Evolutionary conservation across 805 yeast genomes (phyloP).

Genomic region (Pichia heedii): DNA sequence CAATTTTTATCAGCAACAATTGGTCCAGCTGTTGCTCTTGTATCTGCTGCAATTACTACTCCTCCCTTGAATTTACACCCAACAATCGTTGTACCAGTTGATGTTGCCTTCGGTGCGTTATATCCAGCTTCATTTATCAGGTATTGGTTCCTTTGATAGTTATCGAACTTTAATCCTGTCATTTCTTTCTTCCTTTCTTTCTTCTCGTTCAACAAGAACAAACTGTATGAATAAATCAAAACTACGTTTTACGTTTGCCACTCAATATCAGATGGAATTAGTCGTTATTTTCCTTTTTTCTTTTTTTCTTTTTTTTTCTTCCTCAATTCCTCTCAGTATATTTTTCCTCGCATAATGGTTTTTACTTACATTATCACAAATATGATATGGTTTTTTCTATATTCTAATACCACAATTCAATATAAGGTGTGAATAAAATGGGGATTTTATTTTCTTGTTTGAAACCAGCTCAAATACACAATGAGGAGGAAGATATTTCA

Average conservation of each 20-base stretch:
- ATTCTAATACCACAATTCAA: too few relatives aligned
- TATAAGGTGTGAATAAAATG: too few relatives aligned
- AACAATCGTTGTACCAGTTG: constrained; percentile 99
- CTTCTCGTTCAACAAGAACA: too few relatives aligned
- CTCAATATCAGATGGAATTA: too few relatives aligned
- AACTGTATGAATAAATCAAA: too few relatives aligned
- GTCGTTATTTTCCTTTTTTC: too few relatives aligned
- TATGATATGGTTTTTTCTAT: too few relatives aligned
- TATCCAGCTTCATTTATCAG: constrained; percentile 59
- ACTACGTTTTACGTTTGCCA: neutral
- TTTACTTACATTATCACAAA: too few relatives aligned
- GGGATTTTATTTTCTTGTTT: constrained; percentile 29
- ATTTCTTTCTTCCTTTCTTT: constrained; percentile 27
- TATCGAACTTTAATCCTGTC: constrained; percentile 91
- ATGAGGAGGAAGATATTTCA: constrained; percentile 7
- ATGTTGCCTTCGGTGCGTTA: constrained; percentile 79
- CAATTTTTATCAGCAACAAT: constrained; percentile 98
- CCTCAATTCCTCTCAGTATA: too few relatives aligned
- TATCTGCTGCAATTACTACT: constrained; percentile 96
- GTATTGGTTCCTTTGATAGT: constrained; percentile 79
- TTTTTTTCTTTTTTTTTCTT: too few relatives aligned
- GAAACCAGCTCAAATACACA: constrained; percentile 4
- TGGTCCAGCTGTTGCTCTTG: constrained; percentile 94
- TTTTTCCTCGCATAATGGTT: too few relatives aligned
- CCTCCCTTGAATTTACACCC: constrained; percentile 92